Percentiles rank a stretch among this genome's conserved stretches.
Conservation (phyloP, 2,329 filamentous ascomycete genomes). For the Claviceps monticola region DNA sequence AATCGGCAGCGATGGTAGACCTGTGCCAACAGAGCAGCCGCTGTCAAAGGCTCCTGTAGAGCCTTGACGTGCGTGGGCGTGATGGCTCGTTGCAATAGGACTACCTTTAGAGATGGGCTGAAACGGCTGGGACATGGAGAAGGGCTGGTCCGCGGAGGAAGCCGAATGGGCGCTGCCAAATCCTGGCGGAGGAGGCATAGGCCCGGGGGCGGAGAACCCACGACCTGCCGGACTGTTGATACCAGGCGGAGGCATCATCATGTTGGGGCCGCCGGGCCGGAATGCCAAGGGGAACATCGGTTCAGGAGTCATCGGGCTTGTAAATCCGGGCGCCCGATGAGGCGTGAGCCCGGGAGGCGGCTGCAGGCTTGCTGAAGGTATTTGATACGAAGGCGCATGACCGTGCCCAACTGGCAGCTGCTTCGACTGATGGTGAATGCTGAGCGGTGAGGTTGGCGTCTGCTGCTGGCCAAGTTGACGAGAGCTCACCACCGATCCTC, state of each 20-base stretch:
- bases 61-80: constrained; percentile 48
- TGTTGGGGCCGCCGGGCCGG: constrained; percentile 26
- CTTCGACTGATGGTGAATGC: background rate
- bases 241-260: constrained; percentile 37
- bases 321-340: constrained; percentile 32
- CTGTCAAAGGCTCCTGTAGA: constrained; percentile 55
- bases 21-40: background rate
- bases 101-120: constrained; percentile 17
- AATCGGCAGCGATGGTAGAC: constrained; percentile 53
- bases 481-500: constrained; percentile 14
- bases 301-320: constrained; percentile 44
- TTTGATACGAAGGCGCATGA: constrained; percentile 36
- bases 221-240: constrained; percentile 31
- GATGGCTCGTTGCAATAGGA: constrained; percentile 23
- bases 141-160: constrained; percentile 15
- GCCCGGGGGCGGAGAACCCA: constrained; percentile 27
- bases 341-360: constrained; percentile 25
- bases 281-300: constrained; percentile 33
- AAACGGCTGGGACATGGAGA: constrained; percentile 17
- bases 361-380: constrained; percentile 43
- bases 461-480: constrained; percentile 15
- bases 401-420: constrained; percentile 19
- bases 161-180: constrained; percentile 16
- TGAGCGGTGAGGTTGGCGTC: constrained; percentile 43
- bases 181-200: constrained; percentile 22